Conservation (phyloP, 352 stramenopile genomes). For the Globisporangium mamillatum region DNA sequence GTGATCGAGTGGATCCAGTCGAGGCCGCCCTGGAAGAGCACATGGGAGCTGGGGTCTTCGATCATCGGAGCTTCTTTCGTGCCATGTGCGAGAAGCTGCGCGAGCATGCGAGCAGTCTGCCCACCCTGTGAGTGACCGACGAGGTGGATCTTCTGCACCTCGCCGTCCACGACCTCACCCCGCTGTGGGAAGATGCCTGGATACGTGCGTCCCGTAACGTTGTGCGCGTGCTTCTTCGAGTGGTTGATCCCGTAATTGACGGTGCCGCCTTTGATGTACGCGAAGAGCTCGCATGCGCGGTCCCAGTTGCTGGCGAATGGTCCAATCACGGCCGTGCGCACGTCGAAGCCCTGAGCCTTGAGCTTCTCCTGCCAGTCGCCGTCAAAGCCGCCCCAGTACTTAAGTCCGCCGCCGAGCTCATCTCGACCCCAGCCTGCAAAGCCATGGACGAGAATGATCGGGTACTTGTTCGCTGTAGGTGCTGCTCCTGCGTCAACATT, state of each 20-base stretch:
- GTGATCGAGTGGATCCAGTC: slow-evolving; percentile 39
- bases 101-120: slow-evolving; percentile 39
- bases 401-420: slow-evolving; percentile 28
- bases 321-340: slow-evolving; percentile 29
- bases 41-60: slow-evolving; percentile 23
- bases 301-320: slow-evolving; percentile 48
- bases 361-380: slow-evolving; percentile 33
- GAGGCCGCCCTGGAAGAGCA: slow-evolving; percentile 26
- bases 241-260: slow-evolving; percentile 45
- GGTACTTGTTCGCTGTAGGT: slow-evolving; percentile 19
- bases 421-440: slow-evolving; percentile 33
- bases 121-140: slow-evolving; percentile 41
- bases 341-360: slow-evolving; percentile 28
- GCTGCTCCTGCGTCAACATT: neutral
- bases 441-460: slow-evolving; percentile 40
- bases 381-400: slow-evolving; percentile 40
- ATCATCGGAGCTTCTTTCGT: slow-evolving; percentile 24
- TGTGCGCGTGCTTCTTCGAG: slow-evolving; percentile 27
- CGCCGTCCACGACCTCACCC: slow-evolving; percentile 30
- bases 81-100: slow-evolving; percentile 35
- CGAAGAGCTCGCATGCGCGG: slow-evolving; percentile 47
- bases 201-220: slow-evolving; percentile 25
- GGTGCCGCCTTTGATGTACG: slow-evolving; percentile 40
- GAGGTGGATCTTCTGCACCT: slow-evolving; percentile 42
- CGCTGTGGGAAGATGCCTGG: slow-evolving; percentile 37